Percentiles rank a stretch among this genome's conserved stretches.
Conservation (phyloP, 805 yeast species). For the Teunomyces atbi region DNA sequence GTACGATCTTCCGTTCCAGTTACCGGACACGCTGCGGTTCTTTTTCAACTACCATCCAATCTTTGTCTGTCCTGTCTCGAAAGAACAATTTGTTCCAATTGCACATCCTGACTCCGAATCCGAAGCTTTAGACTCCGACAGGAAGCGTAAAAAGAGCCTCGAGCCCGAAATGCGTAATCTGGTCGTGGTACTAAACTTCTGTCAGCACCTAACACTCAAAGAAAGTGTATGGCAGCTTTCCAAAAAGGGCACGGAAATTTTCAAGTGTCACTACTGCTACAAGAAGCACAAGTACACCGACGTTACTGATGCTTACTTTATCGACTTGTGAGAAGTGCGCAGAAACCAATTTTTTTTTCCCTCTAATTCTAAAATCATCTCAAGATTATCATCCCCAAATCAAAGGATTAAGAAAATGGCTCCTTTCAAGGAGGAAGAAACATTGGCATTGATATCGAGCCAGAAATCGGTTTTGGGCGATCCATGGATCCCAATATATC, state of each 20-base stretch:
- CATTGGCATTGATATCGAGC: constrained; percentile 2
- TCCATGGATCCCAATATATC: constrained; percentile 62
- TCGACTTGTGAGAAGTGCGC: constrained; percentile 24
- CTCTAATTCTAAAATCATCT: not conserved
- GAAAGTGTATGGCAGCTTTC: constrained; percentile 43
- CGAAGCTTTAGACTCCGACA: constrained; percentile 1
- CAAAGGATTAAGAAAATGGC: not conserved
- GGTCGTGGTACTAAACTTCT: constrained; percentile 41
- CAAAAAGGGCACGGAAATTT: constrained; percentile 36
- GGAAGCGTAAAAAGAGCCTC: constrained; percentile 25
- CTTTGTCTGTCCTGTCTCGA: constrained; percentile 45
- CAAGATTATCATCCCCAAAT: not conserved
- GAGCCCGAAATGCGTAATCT: not conserved
- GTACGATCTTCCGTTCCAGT: constrained; percentile 40
- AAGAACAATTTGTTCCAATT: constrained; percentile 41
- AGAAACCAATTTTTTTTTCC: not conserved
- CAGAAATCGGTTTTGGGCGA: constrained; percentile 50
- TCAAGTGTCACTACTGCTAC: constrained; percentile 47
- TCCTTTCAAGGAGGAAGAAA: constrained; percentile 4
- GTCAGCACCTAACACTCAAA: constrained; percentile 41
- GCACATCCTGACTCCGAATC: constrained; percentile 9
- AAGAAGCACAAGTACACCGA: constrained; percentile 41
- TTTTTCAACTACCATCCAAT: constrained; percentile 43
- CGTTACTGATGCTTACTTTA: constrained; percentile 40
- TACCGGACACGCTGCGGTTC: constrained; percentile 39